Percentiles rank a stretch among this genome's conserved stretches.
Conservation (phyloP, 345 rosid species). For the Syzygium oleosum region DNA sequence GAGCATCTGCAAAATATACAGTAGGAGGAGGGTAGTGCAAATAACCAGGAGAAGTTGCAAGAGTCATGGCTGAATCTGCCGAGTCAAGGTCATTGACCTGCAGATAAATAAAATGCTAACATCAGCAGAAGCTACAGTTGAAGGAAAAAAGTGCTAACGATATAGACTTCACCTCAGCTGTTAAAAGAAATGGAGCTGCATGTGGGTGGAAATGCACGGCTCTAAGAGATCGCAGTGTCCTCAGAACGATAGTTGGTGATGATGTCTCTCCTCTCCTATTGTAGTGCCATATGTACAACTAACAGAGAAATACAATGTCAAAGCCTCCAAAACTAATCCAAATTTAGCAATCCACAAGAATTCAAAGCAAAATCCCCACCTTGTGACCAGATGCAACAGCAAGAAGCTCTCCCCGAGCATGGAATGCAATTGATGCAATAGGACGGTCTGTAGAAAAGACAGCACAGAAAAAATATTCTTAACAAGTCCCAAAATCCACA, state of each 20-base stretch:
- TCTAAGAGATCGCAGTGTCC: slow-evolving; percentile 60
- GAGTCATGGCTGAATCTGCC: slow-evolving; percentile 55
- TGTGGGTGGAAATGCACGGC: slow-evolving; percentile 80
- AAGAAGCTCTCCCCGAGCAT: slow-evolving; percentile 66
- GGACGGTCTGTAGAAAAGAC: slow-evolving; percentile 45
- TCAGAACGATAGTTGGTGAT: slow-evolving; percentile 51
- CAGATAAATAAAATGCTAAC: slow-evolving; percentile 21
- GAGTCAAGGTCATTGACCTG: slow-evolving; percentile 82
- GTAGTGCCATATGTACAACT: slow-evolving; percentile 73
- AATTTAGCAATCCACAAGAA: background rate
- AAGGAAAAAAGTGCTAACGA: slow-evolving; percentile 7
- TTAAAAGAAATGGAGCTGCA: slow-evolving; percentile 66
- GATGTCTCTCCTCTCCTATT: slow-evolving; percentile 52
- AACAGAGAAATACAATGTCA: slow-evolving; percentile 10
- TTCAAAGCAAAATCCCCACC: slow-evolving; percentile 23
- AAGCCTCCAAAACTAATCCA: background rate
- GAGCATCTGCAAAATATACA: slow-evolving; percentile 46
- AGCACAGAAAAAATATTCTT: background rate
- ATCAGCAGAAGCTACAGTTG: background rate
- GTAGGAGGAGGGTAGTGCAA: slow-evolving; percentile 57
- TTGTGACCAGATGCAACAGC: slow-evolving; percentile 81
- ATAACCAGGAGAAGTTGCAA: slow-evolving; percentile 60
- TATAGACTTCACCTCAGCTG: slow-evolving; percentile 52
- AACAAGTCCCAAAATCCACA: background rate
- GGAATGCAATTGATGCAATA: slow-evolving; percentile 79